Base-by-base conservation (phyloP, 2,329 filamentous ascomycete genomes). In the Monosporascus sp. region DNA sequence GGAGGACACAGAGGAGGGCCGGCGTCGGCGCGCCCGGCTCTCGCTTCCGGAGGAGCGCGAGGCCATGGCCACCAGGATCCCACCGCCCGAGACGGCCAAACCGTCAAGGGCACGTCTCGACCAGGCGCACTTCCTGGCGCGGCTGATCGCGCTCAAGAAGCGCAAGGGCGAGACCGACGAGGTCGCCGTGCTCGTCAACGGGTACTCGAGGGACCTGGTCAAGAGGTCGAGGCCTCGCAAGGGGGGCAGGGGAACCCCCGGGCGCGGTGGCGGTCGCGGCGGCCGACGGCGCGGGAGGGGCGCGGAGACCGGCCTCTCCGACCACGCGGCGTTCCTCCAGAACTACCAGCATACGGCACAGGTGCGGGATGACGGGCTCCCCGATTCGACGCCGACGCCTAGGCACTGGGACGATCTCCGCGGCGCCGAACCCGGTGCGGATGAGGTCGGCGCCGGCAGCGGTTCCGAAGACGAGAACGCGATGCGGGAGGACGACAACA, bases 141-240 rank as follows among this genome's bases (percentile, higher is more conserved):
- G 81, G 28, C 64, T 91, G 24, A 86, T 86, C 59, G 76, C 78
- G 14, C 69, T 87, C 50, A 91, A 91, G 68, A 77, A 76, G 48
- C 76, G 76, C 28, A 83, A 77, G 60, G 85, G 85, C 7, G 85
- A 90, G 67, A 75, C 68, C 18, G 87, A 90, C 63, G 71, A 80
- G 17, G 84, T 89, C 26, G 87, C 85, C 0, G 76, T 86, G 4
- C 53, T 65, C 11, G 63, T 62, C 2, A 59, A 58, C 48, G 57
- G 55, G 11, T 24, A 46, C 22, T 22, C 26, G 11, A 26, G 31
- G 17, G 31, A 40, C 28, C 47, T 49, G 26, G 31, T 35, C 31
- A 35, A 14, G 20, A 14, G 31, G 35, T 40, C 18, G 28, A 44
- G 14, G 38, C 22, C 17, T n/a, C 37, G 7, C 49, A 37, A 17